These are phyloP conservation scores for Thalassiosira hispida DNA, from an alignment of 352 stramenopile species.

Conservation along the genomic window DNA sequence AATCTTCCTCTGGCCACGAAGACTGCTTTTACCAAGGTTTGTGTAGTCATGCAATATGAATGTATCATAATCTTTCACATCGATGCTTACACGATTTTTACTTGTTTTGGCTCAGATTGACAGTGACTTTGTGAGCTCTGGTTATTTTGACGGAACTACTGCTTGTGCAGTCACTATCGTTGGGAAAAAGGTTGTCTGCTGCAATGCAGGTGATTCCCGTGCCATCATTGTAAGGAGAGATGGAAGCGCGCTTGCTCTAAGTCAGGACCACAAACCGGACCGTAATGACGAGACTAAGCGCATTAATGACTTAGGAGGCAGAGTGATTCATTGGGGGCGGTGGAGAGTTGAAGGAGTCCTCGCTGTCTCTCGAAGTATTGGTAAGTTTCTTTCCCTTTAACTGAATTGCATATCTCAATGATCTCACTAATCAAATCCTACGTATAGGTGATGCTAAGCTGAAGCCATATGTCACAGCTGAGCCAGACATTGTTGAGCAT, in stretches of 20 bases:
- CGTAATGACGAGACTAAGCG: constrained; percentile 82
- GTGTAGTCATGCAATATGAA: neutral
- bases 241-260: constrained; percentile 75
- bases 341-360: constrained; percentile 88
- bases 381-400: neutral
- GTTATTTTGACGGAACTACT: constrained; percentile 83
- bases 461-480: constrained; percentile 87
- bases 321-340: constrained; percentile 83
- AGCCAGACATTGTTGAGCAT: constrained; percentile 87
- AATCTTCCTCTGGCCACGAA: constrained; percentile 78
- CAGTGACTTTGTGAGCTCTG: constrained; percentile 76
- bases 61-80: neutral
- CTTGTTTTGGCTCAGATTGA: constrained; percentile 53
- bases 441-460: constrained; percentile 79
- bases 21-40: constrained; percentile 68
- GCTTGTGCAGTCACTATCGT: constrained; percentile 85
- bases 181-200: constrained; percentile 85
- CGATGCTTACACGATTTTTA: constrained; percentile 3
- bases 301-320: constrained; percentile 85
- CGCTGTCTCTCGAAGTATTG: constrained; percentile 69
- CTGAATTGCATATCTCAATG: neutral
- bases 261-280: constrained; percentile 87
- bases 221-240: constrained; percentile 84
- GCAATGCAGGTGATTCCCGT: constrained; percentile 90
- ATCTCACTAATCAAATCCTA: constrained; percentile 43